Percentiles rank a stretch among this genome's conserved stretches.
Evolutionary conservation across 2,329 filamentous ascomycete genomes (phyloP).

Genomic region (Claviceps paspali): DNA sequence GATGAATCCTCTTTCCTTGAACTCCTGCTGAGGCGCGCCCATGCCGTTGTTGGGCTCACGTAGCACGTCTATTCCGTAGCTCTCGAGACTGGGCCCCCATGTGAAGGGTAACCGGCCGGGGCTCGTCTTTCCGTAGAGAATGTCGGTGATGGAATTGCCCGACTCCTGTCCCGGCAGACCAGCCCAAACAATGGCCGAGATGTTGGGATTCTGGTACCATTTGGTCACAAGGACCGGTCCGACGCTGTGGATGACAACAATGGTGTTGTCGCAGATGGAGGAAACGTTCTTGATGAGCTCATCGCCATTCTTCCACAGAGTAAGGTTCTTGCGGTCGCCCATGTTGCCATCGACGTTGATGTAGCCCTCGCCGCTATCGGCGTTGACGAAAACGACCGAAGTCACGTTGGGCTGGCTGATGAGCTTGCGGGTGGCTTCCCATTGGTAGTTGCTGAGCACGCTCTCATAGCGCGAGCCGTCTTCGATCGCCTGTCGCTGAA

Average conservation of each 20-base stretch:
- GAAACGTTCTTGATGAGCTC: conserved; percentile 68
- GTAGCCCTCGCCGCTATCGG: conserved; percentile 74
- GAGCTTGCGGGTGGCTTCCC: conserved; percentile 45
- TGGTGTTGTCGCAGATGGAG: conserved; percentile 67
- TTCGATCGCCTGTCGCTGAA: conserved; percentile 45
- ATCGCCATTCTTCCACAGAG: conserved; percentile 74
- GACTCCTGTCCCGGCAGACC: conserved; percentile 73
- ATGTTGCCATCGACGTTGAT: conserved; percentile 69
- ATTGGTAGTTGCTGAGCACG: conserved; percentile 48
- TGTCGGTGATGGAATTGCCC: conserved; percentile 62
- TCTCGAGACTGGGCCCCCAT: conserved; percentile 50
- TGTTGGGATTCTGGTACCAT: conserved; percentile 60
- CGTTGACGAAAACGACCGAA: conserved; percentile 80
- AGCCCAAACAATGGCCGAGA: conserved; percentile 73
- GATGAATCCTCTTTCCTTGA: conserved; percentile 65
- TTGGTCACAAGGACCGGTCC: conserved; percentile 65
- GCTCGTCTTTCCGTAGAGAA: conserved; percentile 72
- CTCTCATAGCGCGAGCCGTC: conserved; percentile 49
- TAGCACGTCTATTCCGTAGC: conserved; percentile 54
- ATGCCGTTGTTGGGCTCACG: conserved; percentile 54
- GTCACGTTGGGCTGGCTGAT: conserved; percentile 48
- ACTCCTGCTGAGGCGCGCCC: conserved; percentile 54
- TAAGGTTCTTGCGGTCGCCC: conserved; percentile 86
- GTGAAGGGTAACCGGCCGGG: conserved; percentile 72
- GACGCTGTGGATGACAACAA: conserved; percentile 78